These are phyloP conservation scores for Diaporthe citrichinensis DNA, from an alignment of 2,329 filamentous ascomycete species.

Conservation along the genomic window DNA sequence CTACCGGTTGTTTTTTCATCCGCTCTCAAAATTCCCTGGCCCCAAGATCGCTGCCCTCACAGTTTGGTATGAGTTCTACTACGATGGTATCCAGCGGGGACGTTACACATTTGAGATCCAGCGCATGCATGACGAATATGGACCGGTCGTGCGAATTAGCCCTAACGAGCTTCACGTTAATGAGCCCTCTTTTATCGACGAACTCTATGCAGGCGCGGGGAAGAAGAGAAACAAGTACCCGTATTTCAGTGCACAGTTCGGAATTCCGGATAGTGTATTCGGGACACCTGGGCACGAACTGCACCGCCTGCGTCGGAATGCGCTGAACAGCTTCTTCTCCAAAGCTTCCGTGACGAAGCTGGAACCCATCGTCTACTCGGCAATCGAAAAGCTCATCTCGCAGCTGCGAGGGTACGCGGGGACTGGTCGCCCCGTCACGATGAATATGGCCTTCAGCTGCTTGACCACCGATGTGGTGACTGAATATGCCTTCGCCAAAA, in stretches of 20 bases:
- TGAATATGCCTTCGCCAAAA: neutral
- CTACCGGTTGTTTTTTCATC: conserved; percentile 12
- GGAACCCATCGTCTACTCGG: conserved; percentile 8
- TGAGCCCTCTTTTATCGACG: conserved; percentile 22
- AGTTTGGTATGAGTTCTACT: conserved; percentile 26
- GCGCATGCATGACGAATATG: conserved; percentile 31
- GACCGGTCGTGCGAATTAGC: conserved; percentile 32
- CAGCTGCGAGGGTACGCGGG: neutral
- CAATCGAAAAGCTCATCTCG: neutral
- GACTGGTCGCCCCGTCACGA: neutral
- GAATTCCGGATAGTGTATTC: neutral
- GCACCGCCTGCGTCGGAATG: conserved; percentile 1
- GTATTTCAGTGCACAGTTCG: conserved; percentile 7
- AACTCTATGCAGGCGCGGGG: conserved; percentile 8
- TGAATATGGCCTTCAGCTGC: conserved; percentile 13
- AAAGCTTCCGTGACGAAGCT: neutral
- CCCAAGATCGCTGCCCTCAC: conserved; percentile 28
- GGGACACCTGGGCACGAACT: neutral
- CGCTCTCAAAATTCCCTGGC: conserved; percentile 13
- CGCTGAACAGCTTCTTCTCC: neutral
- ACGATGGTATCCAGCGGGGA: conserved; percentile 9
- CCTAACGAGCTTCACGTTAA: conserved; percentile 33
- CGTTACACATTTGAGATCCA: conserved; percentile 25
- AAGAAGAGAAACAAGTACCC: conserved; percentile 27
- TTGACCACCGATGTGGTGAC: neutral